Percentiles rank a stretch among this genome's conserved stretches.
phyloP scores from a whole-genome alignment of 208 protist genomes.

The Giardia muris region DNA sequence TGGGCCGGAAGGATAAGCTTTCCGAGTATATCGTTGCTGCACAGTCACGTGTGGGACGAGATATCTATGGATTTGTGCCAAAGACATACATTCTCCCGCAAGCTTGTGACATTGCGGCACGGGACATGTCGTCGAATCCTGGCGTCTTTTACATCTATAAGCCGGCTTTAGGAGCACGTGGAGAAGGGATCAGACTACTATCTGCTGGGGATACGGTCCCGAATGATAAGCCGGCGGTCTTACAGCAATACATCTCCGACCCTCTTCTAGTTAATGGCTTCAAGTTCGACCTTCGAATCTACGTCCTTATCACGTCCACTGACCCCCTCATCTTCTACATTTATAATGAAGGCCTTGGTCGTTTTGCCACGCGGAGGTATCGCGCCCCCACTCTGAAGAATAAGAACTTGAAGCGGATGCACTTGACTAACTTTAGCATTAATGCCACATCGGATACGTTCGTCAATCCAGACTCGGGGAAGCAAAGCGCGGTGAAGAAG shows the following conservation, averaged over 20 bases:
- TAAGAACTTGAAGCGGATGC: not conserved
- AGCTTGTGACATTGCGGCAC: not conserved
- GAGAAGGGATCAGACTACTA: not conserved
- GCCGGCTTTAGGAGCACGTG: slow-evolving; percentile 17
- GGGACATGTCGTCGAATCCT: not conserved
- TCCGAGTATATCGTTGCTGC: not conserved
- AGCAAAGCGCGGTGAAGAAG: not conserved
- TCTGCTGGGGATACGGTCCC: not conserved
- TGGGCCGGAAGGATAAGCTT: slow-evolving; percentile 22
- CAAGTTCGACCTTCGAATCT: slow-evolving; percentile 42
- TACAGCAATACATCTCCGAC: slow-evolving; percentile 24
- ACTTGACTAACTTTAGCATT: slow-evolving; percentile 26
- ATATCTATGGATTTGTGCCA: slow-evolving; percentile 4
- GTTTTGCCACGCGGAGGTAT: slow-evolving; percentile 33
- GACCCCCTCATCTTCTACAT: slow-evolving; percentile 37
- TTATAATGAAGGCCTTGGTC: slow-evolving; percentile 29
- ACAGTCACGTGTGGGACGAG: not conserved
- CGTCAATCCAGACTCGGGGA: not conserved
- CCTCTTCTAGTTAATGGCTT: slow-evolving; percentile 33
- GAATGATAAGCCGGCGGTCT: not conserved
- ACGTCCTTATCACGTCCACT: slow-evolving; percentile 34
- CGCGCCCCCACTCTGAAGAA: not conserved
- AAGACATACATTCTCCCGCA: not conserved
- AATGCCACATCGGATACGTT: not conserved
- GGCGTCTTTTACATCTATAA: slow-evolving; percentile 17